These are phyloP conservation scores for Globisporangium paroecandrum DNA, from an alignment of 352 stramenopile species.

Conservation along the genomic window DNA sequence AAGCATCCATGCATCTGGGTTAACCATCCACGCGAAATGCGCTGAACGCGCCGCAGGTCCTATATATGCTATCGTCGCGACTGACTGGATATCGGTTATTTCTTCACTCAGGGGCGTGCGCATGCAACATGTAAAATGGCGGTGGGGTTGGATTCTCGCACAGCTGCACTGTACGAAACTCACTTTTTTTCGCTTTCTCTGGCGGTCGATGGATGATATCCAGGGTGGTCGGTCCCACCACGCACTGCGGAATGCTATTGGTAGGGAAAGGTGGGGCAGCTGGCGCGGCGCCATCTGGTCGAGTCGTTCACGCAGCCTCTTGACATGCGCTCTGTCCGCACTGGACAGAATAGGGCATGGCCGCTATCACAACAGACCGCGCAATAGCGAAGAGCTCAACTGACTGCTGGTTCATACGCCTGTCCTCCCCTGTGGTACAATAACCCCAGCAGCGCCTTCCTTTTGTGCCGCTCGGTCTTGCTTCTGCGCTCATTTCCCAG, in stretches of 20 bases:
- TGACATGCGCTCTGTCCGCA: neutral
- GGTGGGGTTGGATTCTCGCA: neutral
- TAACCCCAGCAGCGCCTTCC: neutral
- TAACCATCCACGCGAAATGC: neutral
- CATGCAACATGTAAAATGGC: neutral
- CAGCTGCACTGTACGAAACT: neutral
- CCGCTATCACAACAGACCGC: neutral
- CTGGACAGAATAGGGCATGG: neutral
- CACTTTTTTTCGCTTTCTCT: neutral
- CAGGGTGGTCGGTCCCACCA: neutral
- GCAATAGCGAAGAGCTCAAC: neutral
- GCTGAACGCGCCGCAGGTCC: neutral
- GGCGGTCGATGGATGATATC: neutral
- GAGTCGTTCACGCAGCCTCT: slow-evolving; percentile 1
- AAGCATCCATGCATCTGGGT: neutral
- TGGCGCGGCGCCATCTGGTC: slow-evolving; percentile 5
- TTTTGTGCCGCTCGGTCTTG: too few relatives aligned
- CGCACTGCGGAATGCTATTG: neutral
- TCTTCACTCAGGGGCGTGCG: neutral
- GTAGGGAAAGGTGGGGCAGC: slow-evolving; percentile 14
- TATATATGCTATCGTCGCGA: neutral
- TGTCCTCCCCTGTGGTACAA: neutral
- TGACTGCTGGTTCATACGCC: slow-evolving; percentile 3
- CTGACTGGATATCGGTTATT: neutral
- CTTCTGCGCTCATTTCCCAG: neutral